A percentile compares a stretch with the other conserved stretches of the same genome.
Conservation (phyloP, 2,329 filamentous ascomycete species). For the Achaetomium macrosporum region DNA sequence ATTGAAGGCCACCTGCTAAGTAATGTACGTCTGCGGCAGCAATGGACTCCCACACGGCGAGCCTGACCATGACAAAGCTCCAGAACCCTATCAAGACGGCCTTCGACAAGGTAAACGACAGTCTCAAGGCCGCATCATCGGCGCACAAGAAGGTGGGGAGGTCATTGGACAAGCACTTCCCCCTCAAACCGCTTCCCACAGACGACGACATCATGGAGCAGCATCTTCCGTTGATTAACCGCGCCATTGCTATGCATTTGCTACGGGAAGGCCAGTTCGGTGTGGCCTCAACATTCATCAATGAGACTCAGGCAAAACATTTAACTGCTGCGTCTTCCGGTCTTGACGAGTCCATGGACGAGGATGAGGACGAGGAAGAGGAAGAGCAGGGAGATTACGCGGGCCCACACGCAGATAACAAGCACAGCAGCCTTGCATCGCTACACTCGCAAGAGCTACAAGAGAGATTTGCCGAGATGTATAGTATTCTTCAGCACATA, state of each 20-base stretch:
- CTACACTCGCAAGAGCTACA: slow-evolving; percentile 65
- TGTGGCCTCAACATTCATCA: slow-evolving; percentile 78
- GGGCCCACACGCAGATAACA: slow-evolving; percentile 23
- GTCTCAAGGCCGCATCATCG: slow-evolving; percentile 76
- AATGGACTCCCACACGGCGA: slow-evolving; percentile 62
- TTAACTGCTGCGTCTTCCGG: slow-evolving; percentile 16
- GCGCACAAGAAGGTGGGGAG: slow-evolving; percentile 80
- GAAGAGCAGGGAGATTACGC: slow-evolving; percentile 31
- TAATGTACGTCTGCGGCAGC: slow-evolving; percentile 25
- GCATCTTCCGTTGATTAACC: slow-evolving; percentile 74
- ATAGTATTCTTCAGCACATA: slow-evolving; percentile 75
- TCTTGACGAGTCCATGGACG: slow-evolving; percentile 23
- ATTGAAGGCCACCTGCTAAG: not conserved
- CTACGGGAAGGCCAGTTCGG: slow-evolving; percentile 89
- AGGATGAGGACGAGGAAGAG: slow-evolving; percentile 24
- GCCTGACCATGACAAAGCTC: slow-evolving; percentile 71
- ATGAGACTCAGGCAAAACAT: slow-evolving; percentile 51
- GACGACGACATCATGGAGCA: slow-evolving; percentile 75
- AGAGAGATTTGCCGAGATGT: slow-evolving; percentile 81
- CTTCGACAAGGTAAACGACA: slow-evolving; percentile 73
- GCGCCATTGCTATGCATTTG: slow-evolving; percentile 93
- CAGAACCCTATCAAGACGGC: slow-evolving; percentile 79
- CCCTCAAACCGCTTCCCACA: slow-evolving; percentile 59
- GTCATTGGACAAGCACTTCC: slow-evolving; percentile 63
- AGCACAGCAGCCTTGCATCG: slow-evolving; percentile 46